Percentiles rank a stretch among this genome's conserved stretches.
Evolutionary conservation across 805 yeast species (phyloP).

Genomic region (Zygosaccharomyces rouxii): DNA sequence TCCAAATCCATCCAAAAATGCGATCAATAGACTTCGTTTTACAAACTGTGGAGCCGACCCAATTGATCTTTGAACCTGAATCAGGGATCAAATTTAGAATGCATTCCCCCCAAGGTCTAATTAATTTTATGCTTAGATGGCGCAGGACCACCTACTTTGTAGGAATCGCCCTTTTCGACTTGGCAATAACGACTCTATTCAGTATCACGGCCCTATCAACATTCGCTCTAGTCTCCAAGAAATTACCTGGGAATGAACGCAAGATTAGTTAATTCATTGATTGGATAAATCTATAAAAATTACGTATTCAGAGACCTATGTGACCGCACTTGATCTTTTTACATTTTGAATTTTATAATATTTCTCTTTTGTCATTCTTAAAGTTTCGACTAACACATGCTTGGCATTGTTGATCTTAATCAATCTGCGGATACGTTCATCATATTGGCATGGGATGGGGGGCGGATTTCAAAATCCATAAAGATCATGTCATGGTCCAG

Average conservation of each 20-base stretch:
- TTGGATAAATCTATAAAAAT: not conserved
- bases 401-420: not conserved
- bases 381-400: not conserved
- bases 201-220: constrained; percentile 16
- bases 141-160: constrained; percentile 21
- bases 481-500: constrained; percentile 17
- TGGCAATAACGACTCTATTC: constrained; percentile 18
- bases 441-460: constrained; percentile 5
- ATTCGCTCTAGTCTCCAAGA: constrained; percentile 13
- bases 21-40: not conserved
- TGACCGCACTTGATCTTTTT: not conserved
- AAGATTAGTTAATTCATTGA: not conserved
- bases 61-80: constrained; percentile 19
- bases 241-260: not conserved
- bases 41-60: constrained; percentile 5
- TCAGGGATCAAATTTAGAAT: constrained; percentile 24
- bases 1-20: constrained; percentile 9
- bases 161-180: constrained; percentile 23
- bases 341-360: not conserved
- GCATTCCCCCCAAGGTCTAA: constrained; percentile 28
- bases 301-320: not conserved
- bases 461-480: constrained; percentile 25
- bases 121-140: constrained; percentile 31
- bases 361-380: not conserved
- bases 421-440: not conserved